phyloP scores from a whole-genome alignment of 139 green algal species.

The Zygnema cylindricum region DNA sequence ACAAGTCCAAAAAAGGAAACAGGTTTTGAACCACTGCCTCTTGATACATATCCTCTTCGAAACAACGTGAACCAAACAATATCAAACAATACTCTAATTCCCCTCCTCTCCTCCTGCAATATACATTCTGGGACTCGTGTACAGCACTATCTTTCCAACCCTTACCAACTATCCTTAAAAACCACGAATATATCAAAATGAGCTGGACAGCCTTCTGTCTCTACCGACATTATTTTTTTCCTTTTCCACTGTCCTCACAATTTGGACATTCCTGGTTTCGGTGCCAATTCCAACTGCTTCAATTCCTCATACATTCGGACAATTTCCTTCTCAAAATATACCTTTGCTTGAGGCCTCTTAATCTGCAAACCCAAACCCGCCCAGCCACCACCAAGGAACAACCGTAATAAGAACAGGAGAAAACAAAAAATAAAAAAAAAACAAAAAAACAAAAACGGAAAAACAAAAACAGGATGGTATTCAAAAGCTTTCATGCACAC shows the following conservation, averaged over 20 bases:
- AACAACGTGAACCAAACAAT: no score
- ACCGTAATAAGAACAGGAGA: neutral
- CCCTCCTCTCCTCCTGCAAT: no score
- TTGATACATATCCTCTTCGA: no score
- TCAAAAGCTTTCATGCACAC: neutral
- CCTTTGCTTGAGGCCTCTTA: slow-evolving; percentile 57
- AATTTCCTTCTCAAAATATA: slow-evolving; percentile 61
- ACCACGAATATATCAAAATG: no score
- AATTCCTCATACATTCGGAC: slow-evolving; percentile 45
- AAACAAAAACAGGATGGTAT: neutral
- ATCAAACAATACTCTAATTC: no score
- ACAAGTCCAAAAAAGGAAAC: no score
- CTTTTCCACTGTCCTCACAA: slow-evolving; percentile 36
- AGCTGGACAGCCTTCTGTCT: slow-evolving; percentile 21
- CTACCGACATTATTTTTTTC: slow-evolving; percentile 15
- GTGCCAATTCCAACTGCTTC: neutral
- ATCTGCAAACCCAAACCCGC: slow-evolving; percentile 30
- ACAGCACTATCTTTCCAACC: no score
- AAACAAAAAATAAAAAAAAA: no score
- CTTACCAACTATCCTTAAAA: no score
- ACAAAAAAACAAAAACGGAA: no score
- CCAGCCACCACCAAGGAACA: neutral
- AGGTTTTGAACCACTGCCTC: no score
- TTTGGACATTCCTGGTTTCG: slow-evolving; percentile 2
- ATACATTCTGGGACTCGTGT: no score